Evolutionary conservation across 129 eudicot genomes (phyloP), one percentile per base, ranked within the genome.

Genomic region (Ambrosia artemisiifolia): DNA sequence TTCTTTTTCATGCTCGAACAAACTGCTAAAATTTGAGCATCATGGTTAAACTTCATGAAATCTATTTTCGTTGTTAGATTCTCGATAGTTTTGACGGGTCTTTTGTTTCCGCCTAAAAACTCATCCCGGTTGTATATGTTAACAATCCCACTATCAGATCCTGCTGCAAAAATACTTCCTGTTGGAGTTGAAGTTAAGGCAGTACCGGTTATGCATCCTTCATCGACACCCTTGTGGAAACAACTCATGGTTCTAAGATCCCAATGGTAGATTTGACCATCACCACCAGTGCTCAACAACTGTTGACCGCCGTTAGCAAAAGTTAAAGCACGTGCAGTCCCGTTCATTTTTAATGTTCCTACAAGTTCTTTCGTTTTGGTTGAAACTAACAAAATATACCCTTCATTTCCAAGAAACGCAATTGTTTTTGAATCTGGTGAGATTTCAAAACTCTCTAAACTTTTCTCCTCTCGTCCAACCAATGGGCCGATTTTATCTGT

Each of bases 341-440:
- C 98, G 63, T 94, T 94, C 98, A 90, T 94, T 56, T 94, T 94
- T 7, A 94, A 78, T 7, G 96, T 88, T 50, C 97, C 97, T 4
- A 94, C 83, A 11, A 94, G 71, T 67, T 90, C 89, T 72, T 94
- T 89, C 14, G 98, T 87, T 76, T 86, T 90, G 11, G 96, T 69
- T 34, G 96, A 94, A 16, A 94, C 98, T 69, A 94, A 65, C 44
- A 94, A 61, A 69, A 90, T 80, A 13, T 85, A 88, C 56, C 98
- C 98, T 65, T 90, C 96, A 28, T 94, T 94, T 9, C 96, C 96
- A 19, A 86, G 59, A 79, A 94, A 94, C 12, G 97, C 98, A 11
- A 94, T 88, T n/a, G 93, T 94, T 3, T 72, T 84, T 8, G 98
- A 94, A 88, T 94, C 97, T 0, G 98, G 98, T 14, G 95, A 90